Conservation (phyloP, 192 early-diverging fungal species). For the Glomus cerebriforme region DNA sequence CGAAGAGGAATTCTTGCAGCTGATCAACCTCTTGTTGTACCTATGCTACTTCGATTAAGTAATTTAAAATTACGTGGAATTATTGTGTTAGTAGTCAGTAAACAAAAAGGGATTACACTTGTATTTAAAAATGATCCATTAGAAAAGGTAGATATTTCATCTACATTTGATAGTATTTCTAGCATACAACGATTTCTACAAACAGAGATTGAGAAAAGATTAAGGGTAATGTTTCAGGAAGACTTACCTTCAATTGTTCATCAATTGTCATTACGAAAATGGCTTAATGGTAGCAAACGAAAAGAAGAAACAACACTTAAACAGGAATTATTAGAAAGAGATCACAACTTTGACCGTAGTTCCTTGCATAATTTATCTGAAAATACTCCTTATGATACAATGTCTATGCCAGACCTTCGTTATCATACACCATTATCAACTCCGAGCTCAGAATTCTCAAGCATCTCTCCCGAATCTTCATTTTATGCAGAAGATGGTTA, state of each 20-base stretch:
- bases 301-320: slow-evolving; percentile 34
- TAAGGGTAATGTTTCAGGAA: slow-evolving; percentile 90
- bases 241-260: slow-evolving; percentile 94
- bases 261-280: slow-evolving; percentile 64
- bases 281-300: slow-evolving; percentile 32
- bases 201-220: slow-evolving; percentile 84
- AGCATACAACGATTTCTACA: slow-evolving; percentile 88
- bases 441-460: slow-evolving; percentile 23
- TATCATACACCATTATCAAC: slow-evolving; percentile 13
- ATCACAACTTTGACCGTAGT: slow-evolving; percentile 33
- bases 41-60: slow-evolving; percentile 91
- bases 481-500: slow-evolving; percentile 26
- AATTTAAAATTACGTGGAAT: slow-evolving; percentile 89
- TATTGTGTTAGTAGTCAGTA: slow-evolving; percentile 91
- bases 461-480: slow-evolving; percentile 21
- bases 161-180: slow-evolving; percentile 95
- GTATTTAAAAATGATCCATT: slow-evolving; percentile 98
- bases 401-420: slow-evolving; percentile 35
- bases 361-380: slow-evolving; percentile 26
- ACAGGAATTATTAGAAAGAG: slow-evolving; percentile 33
- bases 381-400: slow-evolving; percentile 34
- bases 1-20: slow-evolving; percentile 80
- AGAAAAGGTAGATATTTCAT: slow-evolving; percentile 89
- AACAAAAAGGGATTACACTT: slow-evolving; percentile 91
- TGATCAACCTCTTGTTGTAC: slow-evolving; percentile 91